phyloP scores from a whole-genome alignment of 495 filamentous ascomycete species.

The Baudoinia panamericana region DNA sequence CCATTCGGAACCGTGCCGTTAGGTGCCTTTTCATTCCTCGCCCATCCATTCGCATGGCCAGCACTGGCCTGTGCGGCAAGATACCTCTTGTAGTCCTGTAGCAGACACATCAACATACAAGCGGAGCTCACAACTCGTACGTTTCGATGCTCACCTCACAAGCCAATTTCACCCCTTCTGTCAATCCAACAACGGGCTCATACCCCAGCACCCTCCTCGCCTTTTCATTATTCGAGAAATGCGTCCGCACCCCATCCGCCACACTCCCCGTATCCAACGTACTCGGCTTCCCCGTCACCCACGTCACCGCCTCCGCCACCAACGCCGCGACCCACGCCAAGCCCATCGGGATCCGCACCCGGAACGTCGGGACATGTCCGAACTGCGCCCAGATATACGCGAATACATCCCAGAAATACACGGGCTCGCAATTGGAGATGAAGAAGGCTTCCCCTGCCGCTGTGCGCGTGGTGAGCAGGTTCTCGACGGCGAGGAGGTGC shows the following conservation, averaged over 20 bases:
- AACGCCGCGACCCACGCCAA: slow-evolving; percentile 39
- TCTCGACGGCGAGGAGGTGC: slow-evolving; percentile 48
- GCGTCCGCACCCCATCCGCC: slow-evolving; percentile 39
- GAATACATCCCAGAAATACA: slow-evolving; percentile 48
- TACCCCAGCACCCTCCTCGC: slow-evolving; percentile 46
- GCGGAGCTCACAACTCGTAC: background rate
- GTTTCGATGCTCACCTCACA: slow-evolving; percentile 21
- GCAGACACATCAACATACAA: background rate
- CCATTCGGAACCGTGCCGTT: too few relatives aligned
- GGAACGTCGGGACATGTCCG: slow-evolving; percentile 40
- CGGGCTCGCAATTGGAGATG: slow-evolving; percentile 50
- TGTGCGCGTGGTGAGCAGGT: slow-evolving; percentile 40
- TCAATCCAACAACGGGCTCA: slow-evolving; percentile 41
- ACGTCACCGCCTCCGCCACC: slow-evolving; percentile 39
- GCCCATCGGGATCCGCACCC: slow-evolving; percentile 39
- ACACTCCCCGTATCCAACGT: slow-evolving; percentile 45
- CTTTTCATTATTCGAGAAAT: slow-evolving; percentile 46
- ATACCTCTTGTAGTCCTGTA: slow-evolving; percentile 7
- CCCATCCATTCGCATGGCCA: too few relatives aligned
- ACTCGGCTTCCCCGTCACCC: slow-evolving; percentile 38
- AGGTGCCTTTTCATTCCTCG: too few relatives aligned
- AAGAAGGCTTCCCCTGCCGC: slow-evolving; percentile 51
- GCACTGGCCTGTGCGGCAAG: background rate
- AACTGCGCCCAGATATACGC: slow-evolving; percentile 47
- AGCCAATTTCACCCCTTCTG: slow-evolving; percentile 33